A percentile compares a stretch with the other conserved stretches of the same genome.
Conservation (phyloP, 2,329 filamentous ascomycete genomes). For the Arthrobotrys entomopaga region DNA sequence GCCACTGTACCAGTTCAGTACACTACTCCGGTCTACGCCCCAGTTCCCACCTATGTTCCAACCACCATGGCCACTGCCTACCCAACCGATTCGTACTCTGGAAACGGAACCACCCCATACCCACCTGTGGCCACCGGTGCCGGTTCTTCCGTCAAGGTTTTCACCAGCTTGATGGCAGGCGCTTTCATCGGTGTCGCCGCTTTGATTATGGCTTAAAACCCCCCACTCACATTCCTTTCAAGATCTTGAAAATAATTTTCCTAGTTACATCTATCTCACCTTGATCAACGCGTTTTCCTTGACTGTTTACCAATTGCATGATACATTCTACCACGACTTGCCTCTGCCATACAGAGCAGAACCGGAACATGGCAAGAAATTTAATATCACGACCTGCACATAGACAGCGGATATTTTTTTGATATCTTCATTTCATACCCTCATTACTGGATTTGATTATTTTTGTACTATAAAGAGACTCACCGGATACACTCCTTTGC, state of each 20-base stretch:
- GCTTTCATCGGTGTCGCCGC: constrained; percentile 43
- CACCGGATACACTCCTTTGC: constrained; percentile 55
- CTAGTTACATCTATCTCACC: not conserved
- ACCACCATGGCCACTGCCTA: constrained; percentile 43
- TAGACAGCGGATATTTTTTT: constrained; percentile 52
- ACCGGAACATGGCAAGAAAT: constrained; percentile 51
- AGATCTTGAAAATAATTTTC: constrained; percentile 25
- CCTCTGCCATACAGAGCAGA: constrained; percentile 54
- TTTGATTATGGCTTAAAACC: constrained; percentile 52
- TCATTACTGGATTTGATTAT: constrained; percentile 47
- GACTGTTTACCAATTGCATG: constrained; percentile 38
- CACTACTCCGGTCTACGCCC: constrained; percentile 29
- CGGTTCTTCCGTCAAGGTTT: constrained; percentile 47
- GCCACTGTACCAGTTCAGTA: constrained; percentile 40
- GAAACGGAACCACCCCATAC: constrained; percentile 35
- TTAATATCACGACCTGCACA: constrained; percentile 56
- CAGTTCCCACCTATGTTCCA: constrained; percentile 8
- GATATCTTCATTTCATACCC: constrained; percentile 31
- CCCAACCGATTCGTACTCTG: constrained; percentile 31
- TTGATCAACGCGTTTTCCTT: constrained; percentile 35
- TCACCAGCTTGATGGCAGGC: constrained; percentile 46
- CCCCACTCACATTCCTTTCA: constrained; percentile 28
- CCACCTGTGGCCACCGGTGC: constrained; percentile 52
- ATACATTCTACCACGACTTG: constrained; percentile 50
- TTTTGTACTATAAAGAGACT: constrained; percentile 32